Conservation (phyloP, 495 filamentous ascomycete species). For the Neurospora sp. region DNA sequence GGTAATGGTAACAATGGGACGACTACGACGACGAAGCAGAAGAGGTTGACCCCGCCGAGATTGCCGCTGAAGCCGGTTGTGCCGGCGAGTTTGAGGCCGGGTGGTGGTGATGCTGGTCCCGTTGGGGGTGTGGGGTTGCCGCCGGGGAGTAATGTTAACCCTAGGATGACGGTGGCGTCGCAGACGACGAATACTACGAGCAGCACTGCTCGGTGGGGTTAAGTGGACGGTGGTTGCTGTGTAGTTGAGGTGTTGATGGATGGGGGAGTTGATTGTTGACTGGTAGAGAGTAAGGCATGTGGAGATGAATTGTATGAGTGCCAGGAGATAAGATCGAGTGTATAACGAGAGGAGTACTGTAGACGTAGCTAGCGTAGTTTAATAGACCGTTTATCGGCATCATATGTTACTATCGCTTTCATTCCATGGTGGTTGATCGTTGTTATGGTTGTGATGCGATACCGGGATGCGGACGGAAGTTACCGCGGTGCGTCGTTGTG, state of each 20-base stretch:
- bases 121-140: not conserved
- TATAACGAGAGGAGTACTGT: not conserved
- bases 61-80: not conserved
- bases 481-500: not conserved
- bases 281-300: not conserved
- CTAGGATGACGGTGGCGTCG: not conserved
- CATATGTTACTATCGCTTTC: not conserved
- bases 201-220: not conserved
- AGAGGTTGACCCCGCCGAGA: not conserved
- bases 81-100: not conserved
- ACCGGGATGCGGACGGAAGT: not conserved
- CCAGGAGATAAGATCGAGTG: not conserved
- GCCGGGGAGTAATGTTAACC: not conserved
- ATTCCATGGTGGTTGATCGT: not conserved
- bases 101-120: not conserved
- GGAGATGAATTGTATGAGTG: not conserved
- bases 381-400: not conserved
- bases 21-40: not conserved
- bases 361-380: not conserved
- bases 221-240: not conserved
- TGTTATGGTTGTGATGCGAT: not conserved
- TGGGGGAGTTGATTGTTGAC: not conserved
- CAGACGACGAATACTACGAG: not conserved
- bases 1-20: not conserved
- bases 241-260: not conserved